Base-by-base conservation (phyloP, 179 eudicot species). In the Spergularia azorica region DNA sequence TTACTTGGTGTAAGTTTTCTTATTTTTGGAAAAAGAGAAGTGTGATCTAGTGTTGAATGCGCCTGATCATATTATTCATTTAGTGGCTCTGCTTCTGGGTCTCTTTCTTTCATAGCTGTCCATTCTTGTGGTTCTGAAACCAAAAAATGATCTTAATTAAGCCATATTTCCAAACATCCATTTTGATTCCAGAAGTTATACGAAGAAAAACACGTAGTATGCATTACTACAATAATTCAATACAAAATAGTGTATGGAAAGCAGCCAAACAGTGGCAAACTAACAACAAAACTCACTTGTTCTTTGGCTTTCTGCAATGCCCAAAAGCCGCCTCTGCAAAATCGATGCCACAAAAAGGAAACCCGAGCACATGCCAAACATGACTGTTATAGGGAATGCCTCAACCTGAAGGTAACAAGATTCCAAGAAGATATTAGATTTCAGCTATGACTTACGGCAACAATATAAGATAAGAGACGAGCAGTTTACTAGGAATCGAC, bases 341-440 rank as follows among this genome's bases (percentile, higher is more conserved):
- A 93, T 77, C 58, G 90, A 87, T n/a, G 98, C 97, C 72, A 91
- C 85, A 20, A 89, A 86, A 73, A 94, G 94, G 86, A 94, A 94
- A 79, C 92, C 88, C 21, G 97, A 92, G 90, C 98, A 94, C 98
- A 94, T 94, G 38, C 98, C 98, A 46, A 94, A 94, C 98, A 94
- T 94, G 61, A 92, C 84, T 12, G 96, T 93, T 77, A 94, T 93
- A 10, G 98, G 98, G 84, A 94, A 95, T n/a, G 97, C 98, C 83
- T 91, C 84, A 17, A 95, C 98, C 98, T 94, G 71, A 84, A 85
- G 54, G 78, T 54, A 78, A 71, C 15, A 55, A 36, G 32, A 55
- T 14, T 55, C 55, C 21, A 16, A 67, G 32, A 26, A 26, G 6
- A 21, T 52, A 26, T 70, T 2, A 32, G 32, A 26, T 26, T 26